Evolutionary conservation across 2,329 filamentous ascomycete species (phyloP).

Genomic region (Fusarium chuoi): DNA sequence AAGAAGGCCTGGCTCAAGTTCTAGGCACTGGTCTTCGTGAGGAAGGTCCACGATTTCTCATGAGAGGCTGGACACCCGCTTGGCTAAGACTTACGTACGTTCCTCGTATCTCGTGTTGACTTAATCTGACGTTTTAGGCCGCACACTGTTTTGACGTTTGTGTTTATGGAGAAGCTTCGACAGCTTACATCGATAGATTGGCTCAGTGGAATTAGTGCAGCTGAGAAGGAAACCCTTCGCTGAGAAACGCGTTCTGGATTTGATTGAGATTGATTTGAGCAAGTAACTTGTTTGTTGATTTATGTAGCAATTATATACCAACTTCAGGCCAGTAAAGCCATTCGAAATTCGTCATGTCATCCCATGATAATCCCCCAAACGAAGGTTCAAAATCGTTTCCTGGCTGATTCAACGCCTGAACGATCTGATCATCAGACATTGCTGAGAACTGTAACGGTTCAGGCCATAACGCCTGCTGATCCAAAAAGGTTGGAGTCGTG

Average conservation of each 20-base stretch:
- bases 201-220: conserved; percentile 18
- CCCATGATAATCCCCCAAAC: conserved; percentile 66
- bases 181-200: conserved; percentile 45
- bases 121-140: conserved; percentile 45
- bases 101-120: fast-evolving
- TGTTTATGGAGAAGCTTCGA: conserved; percentile 58
- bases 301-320: conserved; percentile 40
- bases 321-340: conserved; percentile 65
- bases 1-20: conserved; percentile 49
- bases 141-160: conserved; percentile 58
- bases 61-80: conserved; percentile 59
- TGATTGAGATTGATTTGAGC: not conserved
- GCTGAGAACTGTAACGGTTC: conserved; percentile 71
- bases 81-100: conserved; percentile 57
- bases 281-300: conserved; percentile 21
- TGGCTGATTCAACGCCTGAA: conserved; percentile 72
- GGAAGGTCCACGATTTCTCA: conserved; percentile 55
- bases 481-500: conserved; percentile 43
- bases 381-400: conserved; percentile 67
- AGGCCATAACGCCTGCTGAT: conserved; percentile 52
- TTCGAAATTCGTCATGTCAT: conserved; percentile 68
- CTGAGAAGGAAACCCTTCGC: conserved; percentile 19
- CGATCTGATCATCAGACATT: conserved; percentile 76
- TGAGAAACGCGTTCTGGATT: not conserved
- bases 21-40: conserved; percentile 48